phyloP scores from a whole-genome alignment of 768 basidiomycete genomes.

The Xerocomellus amylosporus region DNA sequence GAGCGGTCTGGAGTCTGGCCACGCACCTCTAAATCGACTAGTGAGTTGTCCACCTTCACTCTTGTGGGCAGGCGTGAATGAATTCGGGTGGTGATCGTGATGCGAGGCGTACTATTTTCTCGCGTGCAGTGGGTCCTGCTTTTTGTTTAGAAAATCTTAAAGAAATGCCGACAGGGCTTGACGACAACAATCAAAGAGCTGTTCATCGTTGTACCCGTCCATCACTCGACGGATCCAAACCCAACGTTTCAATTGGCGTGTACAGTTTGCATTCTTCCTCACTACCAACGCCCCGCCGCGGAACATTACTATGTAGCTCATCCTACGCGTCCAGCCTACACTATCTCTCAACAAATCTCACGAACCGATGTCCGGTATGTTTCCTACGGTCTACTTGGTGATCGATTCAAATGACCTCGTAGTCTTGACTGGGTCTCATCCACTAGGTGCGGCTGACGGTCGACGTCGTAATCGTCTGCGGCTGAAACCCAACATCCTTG shows the following conservation, averaged over 20 bases:
- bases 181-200: background rate
- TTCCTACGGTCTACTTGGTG: background rate
- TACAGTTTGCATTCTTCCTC: background rate
- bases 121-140: background rate
- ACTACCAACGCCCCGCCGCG: background rate
- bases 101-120: too few species aligned
- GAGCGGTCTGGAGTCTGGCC: too few species aligned
- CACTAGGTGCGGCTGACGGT: conserved; percentile 14
- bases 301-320: background rate
- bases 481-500: conserved; percentile 1
- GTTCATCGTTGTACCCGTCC: background rate
- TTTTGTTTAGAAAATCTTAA: too few species aligned
- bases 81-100: background rate
- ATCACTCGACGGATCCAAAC: background rate
- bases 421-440: background rate
- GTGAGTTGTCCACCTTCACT: background rate
- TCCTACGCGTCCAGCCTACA: too few species aligned
- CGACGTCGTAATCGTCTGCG: conserved; percentile 1
- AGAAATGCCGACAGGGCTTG: background rate
- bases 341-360: background rate
- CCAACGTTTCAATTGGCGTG: background rate
- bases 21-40: background rate
- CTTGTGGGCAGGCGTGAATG: background rate
- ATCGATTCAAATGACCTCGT: background rate
- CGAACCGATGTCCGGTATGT: background rate